Conservation (phyloP, 257 asterid species). For the Petunia axillaris region DNA sequence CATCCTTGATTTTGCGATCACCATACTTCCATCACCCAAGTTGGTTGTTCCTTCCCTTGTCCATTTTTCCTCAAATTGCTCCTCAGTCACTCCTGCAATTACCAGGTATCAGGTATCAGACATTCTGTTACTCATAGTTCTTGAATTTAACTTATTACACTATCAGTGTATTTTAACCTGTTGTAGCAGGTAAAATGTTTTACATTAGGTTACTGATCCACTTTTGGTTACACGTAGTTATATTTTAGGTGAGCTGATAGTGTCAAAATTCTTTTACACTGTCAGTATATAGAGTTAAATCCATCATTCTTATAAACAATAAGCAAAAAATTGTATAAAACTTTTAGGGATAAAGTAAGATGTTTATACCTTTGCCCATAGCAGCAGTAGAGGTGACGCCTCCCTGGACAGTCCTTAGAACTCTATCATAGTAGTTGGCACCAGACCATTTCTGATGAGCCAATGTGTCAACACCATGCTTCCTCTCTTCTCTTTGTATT, state of each 20-base stretch:
- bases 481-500: constrained; percentile 91
- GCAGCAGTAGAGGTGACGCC: constrained; percentile 98
- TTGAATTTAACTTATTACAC: not conserved
- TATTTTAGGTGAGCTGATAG: too few relatives aligned
- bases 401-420: constrained; percentile 93
- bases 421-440: constrained; percentile 91
- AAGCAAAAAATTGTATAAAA: not conserved
- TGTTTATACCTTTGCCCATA: constrained; percentile 81
- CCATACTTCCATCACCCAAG: constrained; percentile 58
- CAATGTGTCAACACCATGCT: constrained; percentile 89
- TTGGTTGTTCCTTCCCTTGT: constrained; percentile 67
- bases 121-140: not conserved
- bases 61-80: constrained; percentile 88
- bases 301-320: too few relatives aligned
- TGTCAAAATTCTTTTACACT: too few relatives aligned
- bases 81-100: constrained; percentile 89
- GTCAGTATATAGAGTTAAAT: too few relatives aligned
- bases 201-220: too few relatives aligned
- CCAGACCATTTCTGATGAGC: constrained; percentile 99
- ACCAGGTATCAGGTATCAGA: too few relatives aligned
- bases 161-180: too few relatives aligned
- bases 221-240: too few relatives aligned
- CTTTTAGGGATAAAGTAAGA: not conserved
- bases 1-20: constrained; percentile 86
- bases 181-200: not conserved